Percentiles rank a stretch among this genome's conserved stretches.
phyloP scores from a whole-genome alignment of 805 yeast species.

The Candida ascalaphidarum region DNA sequence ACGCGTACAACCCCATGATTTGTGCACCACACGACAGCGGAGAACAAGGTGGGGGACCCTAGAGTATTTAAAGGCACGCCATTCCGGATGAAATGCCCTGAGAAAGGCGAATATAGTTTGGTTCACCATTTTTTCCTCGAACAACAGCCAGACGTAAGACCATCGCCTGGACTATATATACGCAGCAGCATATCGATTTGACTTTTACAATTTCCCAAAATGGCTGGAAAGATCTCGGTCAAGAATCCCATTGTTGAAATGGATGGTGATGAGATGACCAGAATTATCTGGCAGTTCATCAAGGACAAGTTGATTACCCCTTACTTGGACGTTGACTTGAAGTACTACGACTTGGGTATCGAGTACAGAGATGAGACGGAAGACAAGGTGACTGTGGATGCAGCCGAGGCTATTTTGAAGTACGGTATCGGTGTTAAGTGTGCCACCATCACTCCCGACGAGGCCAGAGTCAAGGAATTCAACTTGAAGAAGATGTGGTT shows the following conservation, averaged over 20 bases:
- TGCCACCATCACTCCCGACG: slow-evolving; percentile 98
- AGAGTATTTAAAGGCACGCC: too few relatives aligned
- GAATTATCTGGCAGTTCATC: slow-evolving; percentile 91
- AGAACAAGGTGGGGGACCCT: too few relatives aligned
- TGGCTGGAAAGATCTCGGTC: slow-evolving; percentile 62
- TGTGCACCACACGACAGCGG: too few relatives aligned
- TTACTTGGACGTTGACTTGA: slow-evolving; percentile 76
- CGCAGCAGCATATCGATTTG: too few relatives aligned
- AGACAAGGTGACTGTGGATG: slow-evolving; percentile 81
- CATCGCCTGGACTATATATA: too few relatives aligned
- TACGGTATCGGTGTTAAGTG: slow-evolving; percentile 94
- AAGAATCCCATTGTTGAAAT: slow-evolving; percentile 88
- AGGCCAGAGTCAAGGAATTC: slow-evolving; percentile 89
- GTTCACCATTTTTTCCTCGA: too few relatives aligned
- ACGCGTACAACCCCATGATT: too few relatives aligned
- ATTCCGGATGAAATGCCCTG: too few relatives aligned
- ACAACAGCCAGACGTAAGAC: too few relatives aligned
- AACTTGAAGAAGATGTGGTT: slow-evolving; percentile 93
- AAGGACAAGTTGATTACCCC: slow-evolving; percentile 82
- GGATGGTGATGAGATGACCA: slow-evolving; percentile 98
- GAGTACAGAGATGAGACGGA: slow-evolving; percentile 80
- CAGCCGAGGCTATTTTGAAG: slow-evolving; percentile 83
- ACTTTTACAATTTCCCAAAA: too few relatives aligned
- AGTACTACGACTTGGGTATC: slow-evolving; percentile 87
- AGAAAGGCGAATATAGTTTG: too few relatives aligned